phyloP scores from a whole-genome alignment of 306 rosid genomes.

The Cicer pinnatifidum region DNA sequence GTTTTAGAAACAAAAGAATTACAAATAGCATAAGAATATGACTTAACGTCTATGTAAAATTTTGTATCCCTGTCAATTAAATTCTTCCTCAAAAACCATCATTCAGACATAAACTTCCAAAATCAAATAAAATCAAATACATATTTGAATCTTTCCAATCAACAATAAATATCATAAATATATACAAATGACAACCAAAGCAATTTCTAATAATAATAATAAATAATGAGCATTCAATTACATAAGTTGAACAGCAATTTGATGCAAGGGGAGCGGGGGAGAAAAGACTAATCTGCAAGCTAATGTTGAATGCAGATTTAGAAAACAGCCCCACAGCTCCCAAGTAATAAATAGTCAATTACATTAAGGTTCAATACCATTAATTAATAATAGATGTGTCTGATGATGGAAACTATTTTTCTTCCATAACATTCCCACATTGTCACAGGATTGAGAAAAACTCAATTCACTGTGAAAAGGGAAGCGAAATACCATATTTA shows the following conservation, averaged over 20 bases:
- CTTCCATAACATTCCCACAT: constrained; percentile 37
- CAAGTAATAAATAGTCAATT: constrained; percentile 27
- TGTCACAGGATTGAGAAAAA: constrained; percentile 37
- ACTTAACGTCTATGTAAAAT: neutral
- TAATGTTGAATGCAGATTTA: constrained; percentile 31
- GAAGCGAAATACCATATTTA: constrained; percentile 36
- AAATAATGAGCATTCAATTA: constrained; percentile 1
- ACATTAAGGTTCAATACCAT: constrained; percentile 42
- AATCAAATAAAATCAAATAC: neutral
- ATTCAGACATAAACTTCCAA: neutral
- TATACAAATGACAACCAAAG: constrained; percentile 1
- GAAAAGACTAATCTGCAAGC: constrained; percentile 29
- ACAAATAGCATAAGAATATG: neutral
- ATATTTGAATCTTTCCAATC: neutral
- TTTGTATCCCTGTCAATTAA: neutral
- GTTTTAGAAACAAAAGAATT: no score
- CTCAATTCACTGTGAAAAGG: constrained; percentile 34
- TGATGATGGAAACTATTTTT: neutral
- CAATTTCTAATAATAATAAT: neutral
- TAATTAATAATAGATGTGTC: neutral
- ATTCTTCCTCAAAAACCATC: neutral
- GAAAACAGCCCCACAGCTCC: constrained; percentile 37
- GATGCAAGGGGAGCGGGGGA: constrained; percentile 25
- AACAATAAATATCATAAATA: neutral
- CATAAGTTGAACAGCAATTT: neutral